Conservation (phyloP, 2,329 filamentous ascomycete genomes). For the Botryotinia convoluta region DNA sequence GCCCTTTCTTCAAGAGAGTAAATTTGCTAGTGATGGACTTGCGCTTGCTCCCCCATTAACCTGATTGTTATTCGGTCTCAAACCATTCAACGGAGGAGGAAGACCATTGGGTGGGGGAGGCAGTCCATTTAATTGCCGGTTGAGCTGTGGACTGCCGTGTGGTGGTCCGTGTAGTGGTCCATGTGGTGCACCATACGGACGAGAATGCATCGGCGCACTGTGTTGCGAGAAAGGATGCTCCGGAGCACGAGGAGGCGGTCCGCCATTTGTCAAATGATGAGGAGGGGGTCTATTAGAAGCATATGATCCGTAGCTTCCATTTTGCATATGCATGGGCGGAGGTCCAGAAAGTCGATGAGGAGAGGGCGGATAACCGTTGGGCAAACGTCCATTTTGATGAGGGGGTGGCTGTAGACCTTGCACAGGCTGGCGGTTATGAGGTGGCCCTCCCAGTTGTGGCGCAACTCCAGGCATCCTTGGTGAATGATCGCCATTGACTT, state of each 20-base stretch:
- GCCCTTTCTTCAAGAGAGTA: constrained; percentile 56
- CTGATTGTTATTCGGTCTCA: constrained; percentile 43
- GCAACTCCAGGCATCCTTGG: constrained; percentile 35
- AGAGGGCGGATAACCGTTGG: constrained; percentile 43
- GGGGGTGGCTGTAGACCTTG: constrained; percentile 41
- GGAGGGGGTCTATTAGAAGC: constrained; percentile 36
- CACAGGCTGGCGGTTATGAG: constrained; percentile 29
- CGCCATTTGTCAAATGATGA: constrained; percentile 39
- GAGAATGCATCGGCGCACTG: constrained; percentile 45
- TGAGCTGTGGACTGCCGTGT: constrained; percentile 35
- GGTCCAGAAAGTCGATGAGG: constrained; percentile 30
- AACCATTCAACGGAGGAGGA: constrained; percentile 32
- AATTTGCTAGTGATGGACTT: constrained; percentile 71
- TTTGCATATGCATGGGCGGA: constrained; percentile 32
- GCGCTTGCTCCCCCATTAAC: constrained; percentile 68
- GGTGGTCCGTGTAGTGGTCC: constrained; percentile 29
- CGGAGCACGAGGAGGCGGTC: constrained; percentile 43
- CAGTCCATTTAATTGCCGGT: constrained; percentile 32
- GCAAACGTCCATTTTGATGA: constrained; percentile 46
- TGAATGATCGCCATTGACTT: constrained; percentile 47
- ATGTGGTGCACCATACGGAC: constrained; percentile 39
- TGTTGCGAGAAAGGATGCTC: constrained; percentile 49
- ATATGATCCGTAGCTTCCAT: constrained; percentile 34
- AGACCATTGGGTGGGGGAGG: constrained; percentile 33
- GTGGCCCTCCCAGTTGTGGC: constrained; percentile 27